Evolutionary conservation across 148 eudicot genomes (phyloP), one percentile per base, ranked within the genome.

Genomic region (Heliosperma pusillum): DNA sequence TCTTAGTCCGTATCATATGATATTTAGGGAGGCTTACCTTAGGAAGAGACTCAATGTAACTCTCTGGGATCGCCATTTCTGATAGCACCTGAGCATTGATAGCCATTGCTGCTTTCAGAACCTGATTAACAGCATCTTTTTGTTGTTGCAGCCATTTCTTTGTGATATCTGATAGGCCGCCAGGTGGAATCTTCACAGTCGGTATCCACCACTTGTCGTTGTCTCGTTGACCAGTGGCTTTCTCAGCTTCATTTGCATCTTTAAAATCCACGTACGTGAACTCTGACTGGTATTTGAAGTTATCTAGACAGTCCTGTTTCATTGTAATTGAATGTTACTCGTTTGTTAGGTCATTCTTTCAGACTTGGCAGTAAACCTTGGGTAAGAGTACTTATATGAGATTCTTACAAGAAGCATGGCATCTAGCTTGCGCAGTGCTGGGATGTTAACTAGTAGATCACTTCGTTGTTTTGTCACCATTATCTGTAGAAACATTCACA

Each of bases 141-240:
- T 92, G 97, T 25, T 82, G 73, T 52, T 88, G 95, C 62, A 92
- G 65, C 87, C 89, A 88, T 85, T 85, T 88, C 74, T 86, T 80
- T 5, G 90, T 85, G 42, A 52, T 77, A 6, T 88, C 92, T 26
- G 93, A 87, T 22, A 92, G 76, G 12, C 97, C 96, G 3, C 86
- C 82, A 15, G 83, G 81, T 10, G 93, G 96, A 69, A 90, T 90
- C 80, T 86, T 93, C 0, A 90, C 89, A 0, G 96, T 88, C 4
- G 98, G 98, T 66, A 89, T 78, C 98, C 96, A 93, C 98, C 98
- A 93, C 68, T 92, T 92, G 56, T 82, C 91, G 17, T 79, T 75
- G 15, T 82, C 63, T 80, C 88, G 74, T 76, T 78, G 83, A 11
- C 83, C 78, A 5, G 80, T 13, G 26, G 81, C 85, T 74, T 87